Evolutionary conservation across 352 stramenopile genomes (phyloP), one percentile per base, ranked within the genome.

Genomic region (Pythium monospermum): DNA sequence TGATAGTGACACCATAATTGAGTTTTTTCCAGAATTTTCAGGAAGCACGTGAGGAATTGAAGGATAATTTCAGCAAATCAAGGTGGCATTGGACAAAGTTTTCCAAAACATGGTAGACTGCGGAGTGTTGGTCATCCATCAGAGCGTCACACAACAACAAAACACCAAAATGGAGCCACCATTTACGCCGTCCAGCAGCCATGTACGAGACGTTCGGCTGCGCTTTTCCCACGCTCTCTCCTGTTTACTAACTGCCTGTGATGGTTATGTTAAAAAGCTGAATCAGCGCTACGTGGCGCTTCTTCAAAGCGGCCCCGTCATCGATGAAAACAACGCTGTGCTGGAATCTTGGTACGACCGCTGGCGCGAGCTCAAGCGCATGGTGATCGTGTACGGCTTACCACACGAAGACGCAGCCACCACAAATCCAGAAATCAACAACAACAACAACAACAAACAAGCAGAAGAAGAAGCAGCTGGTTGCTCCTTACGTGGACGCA

Each of bases 281-380:
- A 68, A 69, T 30, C 43, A 57, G 32, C 69, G 73, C 45, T 83
- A 81, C 53, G 40, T 62, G 33, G 69, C 72, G 37, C 65, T 82
- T 26, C 55, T 86, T 8, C 53, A 68, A 31, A 63, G 59, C 22
- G 64, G 75, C 22, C 60, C 69, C 0, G 71, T 78, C n/a, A 59
- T 73, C 42, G 68, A 71, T 79, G 66, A 63, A 11, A 22, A 64
- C 6, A 61, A 68, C 32, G 55, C 46, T 19, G 30, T 61, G 23
- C 60, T 88, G n/a, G 71, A 80, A 6, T 67, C 71, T 4, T 68
- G 79, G 32, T 94, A 90, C 53, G 75, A 81, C 30, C 79, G 82
- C 27, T 89, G 83, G 69, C 76, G 80, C 10, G 83, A 94, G 58
- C 72, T 94, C 35, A 88, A 85, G 59, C 77, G 79, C 12, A 79